phyloP scores from a whole-genome alignment of 176 grass and related monocot species.

The Guadua angustifolia region DNA sequence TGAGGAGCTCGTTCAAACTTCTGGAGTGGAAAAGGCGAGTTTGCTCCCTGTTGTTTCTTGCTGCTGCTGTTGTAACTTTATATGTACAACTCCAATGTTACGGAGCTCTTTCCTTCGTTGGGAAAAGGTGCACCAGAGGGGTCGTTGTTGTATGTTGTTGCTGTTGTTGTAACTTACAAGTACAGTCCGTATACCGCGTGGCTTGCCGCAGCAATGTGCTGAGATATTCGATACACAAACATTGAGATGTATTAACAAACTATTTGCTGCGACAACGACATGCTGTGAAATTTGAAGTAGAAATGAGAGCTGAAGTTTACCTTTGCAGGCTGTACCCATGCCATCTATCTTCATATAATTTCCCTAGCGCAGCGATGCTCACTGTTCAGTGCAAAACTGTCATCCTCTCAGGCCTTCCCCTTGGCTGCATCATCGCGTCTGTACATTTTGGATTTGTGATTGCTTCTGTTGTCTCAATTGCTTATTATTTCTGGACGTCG shows the following conservation, averaged over 20 bases:
- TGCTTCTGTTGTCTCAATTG: neutral
- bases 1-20: neutral
- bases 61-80: too few relatives aligned
- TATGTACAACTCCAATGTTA: slow-evolving; percentile 25
- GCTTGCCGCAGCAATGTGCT: neutral
- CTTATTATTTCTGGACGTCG: neutral
- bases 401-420: neutral
- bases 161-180: slow-evolving; percentile 27
- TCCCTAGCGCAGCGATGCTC: neutral
- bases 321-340: neutral
- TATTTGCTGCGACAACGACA: neutral
- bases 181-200: slow-evolving; percentile 24
- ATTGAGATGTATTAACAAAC: neutral
- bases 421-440: neutral
- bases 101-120: neutral
- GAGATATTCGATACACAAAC: neutral
- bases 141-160: neutral
- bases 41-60: neutral
- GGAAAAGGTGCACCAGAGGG: neutral
- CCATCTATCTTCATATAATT: neutral
- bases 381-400: slow-evolving; percentile 4
- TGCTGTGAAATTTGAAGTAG: neutral
- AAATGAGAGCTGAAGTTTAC: slow-evolving; percentile 21
- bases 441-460: neutral
- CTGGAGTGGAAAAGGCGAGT: slow-evolving; percentile 1